Conservation (phyloP, 768 basidiomycete species). For the Serendipita sp. region DNA sequence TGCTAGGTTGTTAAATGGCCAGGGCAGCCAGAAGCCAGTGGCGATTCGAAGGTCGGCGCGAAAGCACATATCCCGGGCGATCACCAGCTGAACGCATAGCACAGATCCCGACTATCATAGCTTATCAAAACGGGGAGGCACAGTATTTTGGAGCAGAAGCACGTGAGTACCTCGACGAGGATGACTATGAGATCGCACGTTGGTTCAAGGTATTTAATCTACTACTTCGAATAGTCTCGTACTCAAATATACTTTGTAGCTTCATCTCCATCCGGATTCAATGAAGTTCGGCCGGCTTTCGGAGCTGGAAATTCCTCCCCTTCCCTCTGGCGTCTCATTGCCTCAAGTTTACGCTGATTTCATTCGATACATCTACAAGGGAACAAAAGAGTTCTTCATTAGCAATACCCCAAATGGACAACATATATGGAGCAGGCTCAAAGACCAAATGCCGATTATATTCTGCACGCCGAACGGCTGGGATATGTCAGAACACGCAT, state of each 20-base stretch:
- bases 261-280: background rate
- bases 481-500: background rate
- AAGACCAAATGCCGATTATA: background rate
- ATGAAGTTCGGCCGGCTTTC: background rate
- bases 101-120: conserved; percentile 3
- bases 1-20: conserved; percentile 2
- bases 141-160: conserved; percentile 7
- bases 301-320: background rate
- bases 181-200: background rate
- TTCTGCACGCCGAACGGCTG: conserved; percentile 7
- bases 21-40: conserved; percentile 3
- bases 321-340: background rate
- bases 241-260: background rate
- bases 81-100: background rate
- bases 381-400: background rate
- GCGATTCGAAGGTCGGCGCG: background rate
- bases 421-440: conserved; percentile 1
- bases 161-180: background rate
- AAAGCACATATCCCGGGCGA: no score
- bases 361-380: background rate
- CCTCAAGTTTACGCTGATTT: conserved; percentile 7
- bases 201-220: conserved; percentile 7
- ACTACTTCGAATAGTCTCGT: background rate
- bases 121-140: background rate
- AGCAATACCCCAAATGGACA: conserved; percentile 2